These are phyloP conservation scores for Antarctomyces pellizariae DNA, from an alignment of 495 filamentous ascomycete species.

Conservation along the genomic window DNA sequence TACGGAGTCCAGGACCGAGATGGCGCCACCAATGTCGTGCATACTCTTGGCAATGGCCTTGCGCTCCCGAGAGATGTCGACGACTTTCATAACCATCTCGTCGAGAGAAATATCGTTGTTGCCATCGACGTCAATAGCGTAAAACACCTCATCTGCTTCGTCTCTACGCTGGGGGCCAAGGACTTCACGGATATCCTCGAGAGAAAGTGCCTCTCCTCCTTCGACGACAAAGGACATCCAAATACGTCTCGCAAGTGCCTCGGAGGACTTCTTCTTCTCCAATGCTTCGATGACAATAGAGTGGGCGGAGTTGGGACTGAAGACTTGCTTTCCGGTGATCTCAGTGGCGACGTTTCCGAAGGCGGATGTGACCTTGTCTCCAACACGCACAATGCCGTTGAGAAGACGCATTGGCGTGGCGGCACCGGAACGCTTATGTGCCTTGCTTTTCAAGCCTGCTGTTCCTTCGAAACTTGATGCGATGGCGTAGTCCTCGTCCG, in stretches of 20 bases:
- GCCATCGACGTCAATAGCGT: conserved; percentile 54
- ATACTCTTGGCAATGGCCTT: conserved; percentile 75
- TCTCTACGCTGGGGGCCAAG: conserved; percentile 44
- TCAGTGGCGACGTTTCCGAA: conserved; percentile 91
- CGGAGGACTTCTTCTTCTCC: conserved; percentile 56
- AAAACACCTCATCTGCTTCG: conserved; percentile 69
- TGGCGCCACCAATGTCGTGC: conserved; percentile 92
- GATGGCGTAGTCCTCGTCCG: conserved; percentile 77
- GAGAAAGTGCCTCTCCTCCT: conserved; percentile 52
- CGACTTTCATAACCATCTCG: conserved; percentile 78
- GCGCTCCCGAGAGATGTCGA: conserved; percentile 58
- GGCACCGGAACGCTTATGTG: conserved; percentile 28
- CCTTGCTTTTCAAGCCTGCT: conserved; percentile 9
- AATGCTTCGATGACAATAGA: conserved; percentile 74
- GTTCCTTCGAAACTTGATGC: conserved; percentile 44
- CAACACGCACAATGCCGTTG: conserved; percentile 54
- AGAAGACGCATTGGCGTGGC: conserved; percentile 58
- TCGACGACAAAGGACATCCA: conserved; percentile 98
- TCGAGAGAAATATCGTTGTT: conserved; percentile 90
- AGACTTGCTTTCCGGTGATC: conserved; percentile 82
- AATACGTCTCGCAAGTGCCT: conserved; percentile 72
- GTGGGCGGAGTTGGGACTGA: conserved; percentile 74
- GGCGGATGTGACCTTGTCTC: conserved; percentile 73
- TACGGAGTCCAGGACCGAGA: conserved; percentile 70
- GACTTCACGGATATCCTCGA: conserved; percentile 70